These are phyloP conservation scores for Sclerospora graminicola DNA, from an alignment of 352 stramenopile species.

Conservation along the genomic window DNA sequence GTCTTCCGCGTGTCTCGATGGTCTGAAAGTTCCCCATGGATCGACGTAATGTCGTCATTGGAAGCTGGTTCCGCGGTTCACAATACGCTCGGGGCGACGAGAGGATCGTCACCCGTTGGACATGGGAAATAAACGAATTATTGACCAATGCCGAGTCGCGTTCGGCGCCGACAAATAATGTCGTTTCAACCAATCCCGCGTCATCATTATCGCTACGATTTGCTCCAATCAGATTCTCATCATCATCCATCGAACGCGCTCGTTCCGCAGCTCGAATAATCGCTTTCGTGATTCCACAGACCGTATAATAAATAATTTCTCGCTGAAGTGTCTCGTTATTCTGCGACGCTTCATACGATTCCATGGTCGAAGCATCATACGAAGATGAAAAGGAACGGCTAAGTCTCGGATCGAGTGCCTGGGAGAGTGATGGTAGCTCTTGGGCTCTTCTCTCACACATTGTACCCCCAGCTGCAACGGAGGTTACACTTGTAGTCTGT, in stretches of 20 bases:
- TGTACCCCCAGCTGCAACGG: constrained; percentile 2
- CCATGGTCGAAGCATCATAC: constrained; percentile 15
- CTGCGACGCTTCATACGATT: constrained; percentile 37
- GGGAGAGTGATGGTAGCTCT: too few relatives aligned
- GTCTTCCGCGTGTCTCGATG: not conserved
- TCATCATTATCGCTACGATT: constrained; percentile 15
- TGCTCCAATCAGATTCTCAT: constrained; percentile 2
- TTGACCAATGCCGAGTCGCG: constrained; percentile 36
- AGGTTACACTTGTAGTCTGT: constrained; percentile 3
- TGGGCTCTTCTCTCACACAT: too few relatives aligned
- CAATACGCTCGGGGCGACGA: constrained; percentile 47
- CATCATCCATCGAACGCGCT: constrained; percentile 9
- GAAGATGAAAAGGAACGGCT: constrained; percentile 23
- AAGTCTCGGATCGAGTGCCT: not conserved
- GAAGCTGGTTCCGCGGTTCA: constrained; percentile 7
- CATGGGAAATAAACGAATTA: constrained; percentile 34
- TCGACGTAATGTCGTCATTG: not conserved
- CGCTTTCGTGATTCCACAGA: constrained; percentile 67
- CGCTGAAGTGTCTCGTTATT: constrained; percentile 66
- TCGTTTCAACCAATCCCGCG: constrained; percentile 15
- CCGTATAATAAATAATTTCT: constrained; percentile 82
- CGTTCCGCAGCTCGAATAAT: constrained; percentile 45
- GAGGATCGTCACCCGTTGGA: constrained; percentile 29
- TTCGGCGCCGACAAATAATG: constrained; percentile 44
- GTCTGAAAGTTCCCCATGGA: constrained; percentile 9